These are phyloP conservation scores for Russula griseocarnosa DNA, from an alignment of 768 basidiomycete genomes.

Conservation along the genomic window DNA sequence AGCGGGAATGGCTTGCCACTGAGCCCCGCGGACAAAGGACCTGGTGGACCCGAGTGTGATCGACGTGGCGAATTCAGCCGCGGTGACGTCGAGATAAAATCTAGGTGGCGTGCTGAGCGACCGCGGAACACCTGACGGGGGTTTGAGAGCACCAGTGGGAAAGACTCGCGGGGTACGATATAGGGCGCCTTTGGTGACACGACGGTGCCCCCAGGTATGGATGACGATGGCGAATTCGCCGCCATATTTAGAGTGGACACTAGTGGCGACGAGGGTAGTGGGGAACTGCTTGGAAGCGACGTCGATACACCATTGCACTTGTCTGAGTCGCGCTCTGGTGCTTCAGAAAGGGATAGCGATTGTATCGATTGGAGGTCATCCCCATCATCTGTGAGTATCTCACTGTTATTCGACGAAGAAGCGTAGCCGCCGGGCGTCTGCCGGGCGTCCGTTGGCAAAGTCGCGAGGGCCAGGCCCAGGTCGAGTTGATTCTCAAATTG, in stretches of 20 bases:
- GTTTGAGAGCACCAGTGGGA: not conserved
- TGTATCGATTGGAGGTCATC: constrained; percentile 68
- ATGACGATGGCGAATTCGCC: not conserved
- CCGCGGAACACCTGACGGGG: constrained; percentile 8
- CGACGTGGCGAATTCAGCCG: constrained; percentile 35
- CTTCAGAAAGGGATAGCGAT: constrained; percentile 40
- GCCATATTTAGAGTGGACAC: not conserved
- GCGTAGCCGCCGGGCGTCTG: constrained; percentile 45
- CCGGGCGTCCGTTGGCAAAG: constrained; percentile 57
- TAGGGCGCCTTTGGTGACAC: not conserved
- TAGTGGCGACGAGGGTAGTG: constrained; percentile 10
- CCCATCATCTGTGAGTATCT: constrained; percentile 65
- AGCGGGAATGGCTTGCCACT: constrained; percentile 15
- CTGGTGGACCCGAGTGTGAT: constrained; percentile 36
- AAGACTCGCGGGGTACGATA: constrained; percentile 3
- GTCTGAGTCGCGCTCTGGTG: constrained; percentile 5
- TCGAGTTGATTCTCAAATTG: constrained; percentile 67
- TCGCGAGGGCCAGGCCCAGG: constrained; percentile 63
- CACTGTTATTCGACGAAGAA: constrained; percentile 61
- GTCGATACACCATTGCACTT: constrained; percentile 10
- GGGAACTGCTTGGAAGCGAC: constrained; percentile 22
- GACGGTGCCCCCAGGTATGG: not conserved
- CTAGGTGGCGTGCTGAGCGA: constrained; percentile 19
- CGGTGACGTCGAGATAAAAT: constrained; percentile 30
- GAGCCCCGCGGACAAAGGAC: constrained; percentile 17